Conservation (phyloP, 345 rosid species). For the Salix caprea region DNA sequence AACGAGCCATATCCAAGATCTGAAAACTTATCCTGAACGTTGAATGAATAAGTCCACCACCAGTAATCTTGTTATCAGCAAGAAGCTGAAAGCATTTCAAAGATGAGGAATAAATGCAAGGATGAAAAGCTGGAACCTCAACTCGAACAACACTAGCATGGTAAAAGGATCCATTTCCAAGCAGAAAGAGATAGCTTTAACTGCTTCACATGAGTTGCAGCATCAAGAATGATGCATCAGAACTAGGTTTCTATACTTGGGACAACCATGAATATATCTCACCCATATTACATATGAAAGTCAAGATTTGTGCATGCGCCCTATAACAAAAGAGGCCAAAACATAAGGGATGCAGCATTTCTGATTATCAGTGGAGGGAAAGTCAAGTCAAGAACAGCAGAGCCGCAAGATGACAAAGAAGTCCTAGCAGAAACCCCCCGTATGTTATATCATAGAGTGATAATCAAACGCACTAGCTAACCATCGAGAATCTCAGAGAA, state of each 20-base stretch:
- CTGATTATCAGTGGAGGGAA: neutral
- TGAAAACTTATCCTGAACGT: neutral
- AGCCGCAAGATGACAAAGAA: conserved; percentile 4
- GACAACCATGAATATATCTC: neutral
- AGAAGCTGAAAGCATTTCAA: conserved; percentile 14
- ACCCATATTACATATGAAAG: neutral
- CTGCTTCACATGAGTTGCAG: neutral
- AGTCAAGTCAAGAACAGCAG: conserved; percentile 14
- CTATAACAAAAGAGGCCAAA: conserved; percentile 9
- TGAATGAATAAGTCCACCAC: conserved; percentile 14
- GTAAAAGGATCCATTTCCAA: conserved; percentile 4
- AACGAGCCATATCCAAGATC: conserved; percentile 2
- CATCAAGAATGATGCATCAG: neutral
- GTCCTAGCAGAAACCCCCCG: conserved; percentile 1
- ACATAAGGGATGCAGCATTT: conserved; percentile 5
- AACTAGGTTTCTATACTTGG: neutral
- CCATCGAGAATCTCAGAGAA: conserved; percentile 8
- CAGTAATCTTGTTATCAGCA: conserved; percentile 1
- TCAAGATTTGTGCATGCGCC: neutral
- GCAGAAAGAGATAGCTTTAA: conserved; percentile 11
- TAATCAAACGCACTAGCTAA: conserved; percentile 10
- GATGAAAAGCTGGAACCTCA: conserved; percentile 17
- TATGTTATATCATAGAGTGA: neutral
- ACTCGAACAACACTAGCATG: conserved; percentile 7
- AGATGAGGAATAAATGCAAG: neutral